A percentile compares a stretch with the other conserved stretches of the same genome.
phyloP scores from a whole-genome alignment of 371 early-diverging fungal species.

The Mucor piriformis region DNA sequence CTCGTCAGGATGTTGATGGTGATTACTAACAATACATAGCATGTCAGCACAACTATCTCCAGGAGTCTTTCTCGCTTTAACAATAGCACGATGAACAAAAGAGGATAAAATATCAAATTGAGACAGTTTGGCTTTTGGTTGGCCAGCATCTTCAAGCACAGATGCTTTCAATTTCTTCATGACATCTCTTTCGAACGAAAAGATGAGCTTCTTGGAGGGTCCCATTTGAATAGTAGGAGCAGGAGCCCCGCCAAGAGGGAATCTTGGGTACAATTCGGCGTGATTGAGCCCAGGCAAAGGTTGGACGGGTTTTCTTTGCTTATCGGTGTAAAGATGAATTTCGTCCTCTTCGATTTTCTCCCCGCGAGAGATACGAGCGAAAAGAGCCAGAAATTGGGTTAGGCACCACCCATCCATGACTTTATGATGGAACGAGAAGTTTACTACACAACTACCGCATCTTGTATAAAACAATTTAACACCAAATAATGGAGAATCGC shows the following conservation, averaged over 20 bases:
- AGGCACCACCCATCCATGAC: conserved; percentile 11
- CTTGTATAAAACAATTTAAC: conserved; percentile 1
- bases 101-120: conserved; percentile 11
- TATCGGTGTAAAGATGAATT: conserved; percentile 3
- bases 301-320: conserved; percentile 3
- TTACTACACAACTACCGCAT: conserved; percentile 8
- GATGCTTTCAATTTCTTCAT: neutral
- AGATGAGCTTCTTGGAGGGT: conserved; percentile 11
- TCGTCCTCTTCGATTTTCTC: neutral
- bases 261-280: conserved; percentile 6
- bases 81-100: conserved; percentile 6
- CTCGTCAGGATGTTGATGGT: conserved; percentile 15
- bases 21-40: conserved; percentile 9
- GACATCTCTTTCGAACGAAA: conserved; percentile 1
- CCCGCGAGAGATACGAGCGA: conserved; percentile 1
- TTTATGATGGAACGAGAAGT: conserved; percentile 17
- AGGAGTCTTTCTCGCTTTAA: conserved; percentile 7
- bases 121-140: conserved; percentile 4
- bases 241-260: conserved; percentile 1
- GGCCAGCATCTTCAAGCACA: neutral
- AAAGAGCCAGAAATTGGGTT: neutral
- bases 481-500: conserved; percentile 14
- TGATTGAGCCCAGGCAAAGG: conserved; percentile 9
- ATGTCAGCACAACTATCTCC: conserved; percentile 10
- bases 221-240: conserved; percentile 2